These are phyloP conservation scores for Exophiala spinifera DNA, from an alignment of 2,329 filamentous ascomycete genomes.

Conservation along the genomic window DNA sequence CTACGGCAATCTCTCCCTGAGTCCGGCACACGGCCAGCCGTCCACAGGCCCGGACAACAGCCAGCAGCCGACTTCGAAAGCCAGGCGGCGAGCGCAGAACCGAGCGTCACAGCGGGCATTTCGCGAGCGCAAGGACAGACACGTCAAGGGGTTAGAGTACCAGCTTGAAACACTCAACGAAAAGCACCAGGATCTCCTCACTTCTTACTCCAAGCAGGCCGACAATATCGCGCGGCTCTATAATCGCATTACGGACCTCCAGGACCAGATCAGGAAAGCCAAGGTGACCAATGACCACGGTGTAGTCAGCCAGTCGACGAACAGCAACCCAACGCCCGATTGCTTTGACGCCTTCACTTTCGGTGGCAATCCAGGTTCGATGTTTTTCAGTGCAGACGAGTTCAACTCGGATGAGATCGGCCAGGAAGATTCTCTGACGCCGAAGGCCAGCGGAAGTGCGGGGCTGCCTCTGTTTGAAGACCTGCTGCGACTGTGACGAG, in stretches of 20 bases:
- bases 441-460: background rate
- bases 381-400: constrained; percentile 11
- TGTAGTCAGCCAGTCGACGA: background rate
- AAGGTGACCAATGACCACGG: background rate
- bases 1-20: background rate
- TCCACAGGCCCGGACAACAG: constrained; percentile 1
- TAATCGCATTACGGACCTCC: constrained; percentile 9
- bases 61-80: constrained; percentile 44
- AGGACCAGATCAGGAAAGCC: constrained; percentile 6
- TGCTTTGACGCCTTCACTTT: constrained; percentile 22
- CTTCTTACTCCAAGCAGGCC: constrained; percentile 30
- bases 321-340: background rate
- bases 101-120: constrained; percentile 87
- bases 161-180: constrained; percentile 63
- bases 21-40: background rate
- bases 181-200: constrained; percentile 30
- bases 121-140: constrained; percentile 88
- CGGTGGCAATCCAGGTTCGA: background rate
- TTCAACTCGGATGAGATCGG: constrained; percentile 1
- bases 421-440: background rate
- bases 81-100: constrained; percentile 89
- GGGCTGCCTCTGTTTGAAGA: constrained; percentile 5
- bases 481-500: background rate
- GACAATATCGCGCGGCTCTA: constrained; percentile 13
- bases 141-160: constrained; percentile 76